phyloP scores from a whole-genome alignment of 768 basidiomycete genomes.

The Leccinum incarnatum region DNA sequence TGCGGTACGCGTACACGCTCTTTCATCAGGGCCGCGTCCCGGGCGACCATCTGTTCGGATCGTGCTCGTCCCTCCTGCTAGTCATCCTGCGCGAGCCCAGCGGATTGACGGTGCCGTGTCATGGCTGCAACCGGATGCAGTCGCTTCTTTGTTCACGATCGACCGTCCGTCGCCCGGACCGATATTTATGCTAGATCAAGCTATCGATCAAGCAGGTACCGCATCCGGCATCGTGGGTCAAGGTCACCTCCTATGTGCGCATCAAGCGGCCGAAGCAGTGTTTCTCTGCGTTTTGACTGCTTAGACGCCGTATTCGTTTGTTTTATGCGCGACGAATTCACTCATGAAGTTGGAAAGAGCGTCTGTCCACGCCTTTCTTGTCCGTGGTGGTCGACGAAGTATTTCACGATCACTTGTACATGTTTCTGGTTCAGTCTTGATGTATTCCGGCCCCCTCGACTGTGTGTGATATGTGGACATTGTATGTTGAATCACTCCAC shows the following conservation, averaged over 20 bases:
- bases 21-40: constrained; percentile 26
- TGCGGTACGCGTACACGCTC: constrained; percentile 20
- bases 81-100: constrained; percentile 27
- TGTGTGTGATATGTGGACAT: not conserved
- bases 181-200: no score
- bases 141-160: constrained; percentile 23
- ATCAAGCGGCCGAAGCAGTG: no score
- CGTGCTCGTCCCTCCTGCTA: constrained; percentile 23
- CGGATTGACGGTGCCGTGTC: constrained; percentile 23
- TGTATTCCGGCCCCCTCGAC: not conserved
- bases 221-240: no score
- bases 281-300: no score
- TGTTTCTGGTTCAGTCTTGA: not conserved
- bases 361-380: not conserved
- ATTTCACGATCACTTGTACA: not conserved
- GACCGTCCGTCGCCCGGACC: no score
- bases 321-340: no score
- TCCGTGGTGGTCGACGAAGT: not conserved
- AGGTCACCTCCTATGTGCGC: no score
- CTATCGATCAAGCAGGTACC: no score
- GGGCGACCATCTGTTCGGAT: constrained; percentile 25
- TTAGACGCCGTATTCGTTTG: no score
- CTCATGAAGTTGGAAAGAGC: no score
- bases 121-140: constrained; percentile 27
- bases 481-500: constrained; percentile 1